A percentile compares a stretch with the other conserved stretches of the same genome.
phyloP scores from a whole-genome alignment of 352 stramenopile genomes.

The Globisporangium irregulare region DNA sequence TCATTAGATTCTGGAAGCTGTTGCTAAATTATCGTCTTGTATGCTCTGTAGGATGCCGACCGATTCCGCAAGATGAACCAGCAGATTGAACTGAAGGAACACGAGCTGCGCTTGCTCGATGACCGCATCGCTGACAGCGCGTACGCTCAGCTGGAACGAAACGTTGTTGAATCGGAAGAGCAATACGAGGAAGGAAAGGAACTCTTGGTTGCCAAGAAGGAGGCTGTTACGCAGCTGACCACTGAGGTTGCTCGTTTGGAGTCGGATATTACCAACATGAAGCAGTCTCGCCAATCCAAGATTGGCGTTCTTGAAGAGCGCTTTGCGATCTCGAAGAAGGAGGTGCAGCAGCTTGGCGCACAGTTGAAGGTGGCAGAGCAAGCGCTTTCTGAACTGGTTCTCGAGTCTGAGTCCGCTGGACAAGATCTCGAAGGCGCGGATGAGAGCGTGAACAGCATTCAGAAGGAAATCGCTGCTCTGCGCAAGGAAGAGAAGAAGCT shows the following conservation, averaged over 20 bases:
- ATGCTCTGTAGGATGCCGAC: constrained; percentile 45
- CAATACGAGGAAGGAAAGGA: constrained; percentile 72
- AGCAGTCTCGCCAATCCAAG: constrained; percentile 75
- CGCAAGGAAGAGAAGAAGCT: constrained; percentile 75
- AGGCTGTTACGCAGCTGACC: constrained; percentile 73
- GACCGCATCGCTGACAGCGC: constrained; percentile 79
- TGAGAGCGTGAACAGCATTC: constrained; percentile 44
- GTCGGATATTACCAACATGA: constrained; percentile 78
- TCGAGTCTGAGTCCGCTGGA: constrained; percentile 72
- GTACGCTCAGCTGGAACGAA: constrained; percentile 74
- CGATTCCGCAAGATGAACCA: constrained; percentile 72
- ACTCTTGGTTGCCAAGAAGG: constrained; percentile 55
- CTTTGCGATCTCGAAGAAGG: constrained; percentile 74
- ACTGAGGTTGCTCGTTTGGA: constrained; percentile 72
- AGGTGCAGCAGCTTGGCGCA: constrained; percentile 56
- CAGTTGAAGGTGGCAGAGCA: constrained; percentile 66
- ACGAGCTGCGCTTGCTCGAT: constrained; percentile 74
- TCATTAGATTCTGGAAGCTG: background rate
- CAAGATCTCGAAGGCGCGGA: constrained; percentile 62
- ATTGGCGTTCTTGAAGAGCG: constrained; percentile 77
- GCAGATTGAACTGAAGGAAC: constrained; percentile 81
- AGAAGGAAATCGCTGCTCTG: constrained; percentile 57
- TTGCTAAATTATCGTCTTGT: background rate
- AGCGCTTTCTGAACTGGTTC: constrained; percentile 62
- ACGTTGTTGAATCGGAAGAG: constrained; percentile 62